Evolutionary conservation across 306 rosid genomes (phyloP), one percentile per base, ranked within the genome.

Genomic region (Argentina anserina): DNA sequence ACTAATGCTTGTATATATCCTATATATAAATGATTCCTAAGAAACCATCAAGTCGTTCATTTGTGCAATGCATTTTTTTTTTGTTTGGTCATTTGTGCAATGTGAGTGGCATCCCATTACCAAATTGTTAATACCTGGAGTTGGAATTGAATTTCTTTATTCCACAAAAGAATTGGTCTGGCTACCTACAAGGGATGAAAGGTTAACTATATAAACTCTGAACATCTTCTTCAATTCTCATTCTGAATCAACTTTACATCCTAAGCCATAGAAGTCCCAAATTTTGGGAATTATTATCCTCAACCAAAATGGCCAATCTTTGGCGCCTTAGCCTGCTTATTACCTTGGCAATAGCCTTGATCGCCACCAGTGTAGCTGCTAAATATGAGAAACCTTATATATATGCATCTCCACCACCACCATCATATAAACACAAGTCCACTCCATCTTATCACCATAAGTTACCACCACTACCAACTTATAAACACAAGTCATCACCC

Each of bases 291-390:
- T 33, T 33, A 5, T 33, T 3, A 33, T 33, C 36, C n/a, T n/a
- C n/a, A 2, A 33, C 15, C 50, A 45, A 45, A 45, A 45, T 45
- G 50, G 50, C 50, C n/a, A 45, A 15, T 45, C 50, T 45, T 45
- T 15, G 50, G 50, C 50, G n/a, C n/a, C n/a, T n/a, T 45, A 45
- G 50, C 50, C 90, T 86, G 70, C 60, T 84, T 31, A 81, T 36
- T 50, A 85, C 84, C 66, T 10, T 83, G 39, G 81, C 80, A 47
- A 65, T 89, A 26, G 82, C 84, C 77, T 55, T 89, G 39, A 71
- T 79, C 28, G 85, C 87, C 26, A 66, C 36, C 36, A 33, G 29
- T 69, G 81, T 70, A 3, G 81, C 58, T 9, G 84, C 83, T 40
- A 77, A 79, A 66, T 73, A 73, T 58, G 12, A 33, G 13, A 72